Base-by-base conservation (phyloP, 495 filamentous ascomycete genomes). In the Cladorrhinum samala region DNA sequence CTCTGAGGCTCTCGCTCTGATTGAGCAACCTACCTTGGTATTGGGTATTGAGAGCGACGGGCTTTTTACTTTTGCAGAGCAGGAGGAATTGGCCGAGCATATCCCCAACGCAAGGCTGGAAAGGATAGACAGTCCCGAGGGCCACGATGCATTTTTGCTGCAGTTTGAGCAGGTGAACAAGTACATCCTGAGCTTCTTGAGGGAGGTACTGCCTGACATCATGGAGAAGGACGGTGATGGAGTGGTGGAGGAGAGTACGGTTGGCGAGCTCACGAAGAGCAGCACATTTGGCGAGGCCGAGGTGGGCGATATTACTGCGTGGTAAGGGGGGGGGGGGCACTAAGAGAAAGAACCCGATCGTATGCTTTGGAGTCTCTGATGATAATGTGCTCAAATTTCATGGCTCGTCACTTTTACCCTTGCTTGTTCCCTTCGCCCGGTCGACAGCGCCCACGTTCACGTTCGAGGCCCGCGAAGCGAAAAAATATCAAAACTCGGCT, bases 151-250 rank as follows among this genome's bases (percentile, higher is more conserved):
- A 1, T 98, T 98, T 68, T 72, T 98, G 56, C 72, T 98, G 48
- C 91, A 97, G 67, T 98, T 98, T 61, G 87, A 95, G 71, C 92
- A 97, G 73, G 93, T 97, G 52, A 98, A 98, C 67, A 71, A 69
- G 20, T 85, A 95, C 65, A 87, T 96, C 40, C 63, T 96, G 6
- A 81, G 83, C 19, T 98, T 98, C 60, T 76, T 98, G 72, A 74
- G 81, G 40, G 83, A 93, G 61, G 82, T 85, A 7, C 68, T 97
- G 46, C 89, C 90, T 3, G 86, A 95, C 57, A 87, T 97, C 49
- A 95, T 96, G 88, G 69, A 73, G 27, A 77, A 77, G 56, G 73
- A 81, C 21, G 78, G 72, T 5, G 72, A 74, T 8, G 77, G 66
- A 13, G 72, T 64, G 13, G 69, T 59, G 48, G 74, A 68, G 54